Evolutionary conservation across 441 rosid species (phyloP), one percentile per base, ranked within the genome.

Genomic region (Erodium moschatum): DNA sequence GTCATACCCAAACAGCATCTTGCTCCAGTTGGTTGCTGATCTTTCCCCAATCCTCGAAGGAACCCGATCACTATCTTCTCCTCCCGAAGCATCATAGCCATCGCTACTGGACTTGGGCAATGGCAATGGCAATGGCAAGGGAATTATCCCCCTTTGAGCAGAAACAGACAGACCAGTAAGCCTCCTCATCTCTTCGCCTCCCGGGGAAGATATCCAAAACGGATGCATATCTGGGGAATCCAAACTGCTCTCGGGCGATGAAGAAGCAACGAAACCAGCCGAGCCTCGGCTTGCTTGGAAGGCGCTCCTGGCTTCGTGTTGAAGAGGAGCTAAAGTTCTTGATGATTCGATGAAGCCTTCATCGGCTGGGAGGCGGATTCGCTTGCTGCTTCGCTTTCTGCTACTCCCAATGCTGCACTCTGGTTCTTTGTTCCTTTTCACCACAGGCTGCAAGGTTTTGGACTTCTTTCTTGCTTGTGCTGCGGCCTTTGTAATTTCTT

Each of bases 51-150:
- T 77, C 81, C 99, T 84, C 7, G 90, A 81, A 76, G 99, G 89
- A 71, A 94, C 91, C 73, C 89, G 84, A 74, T 94, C 99, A 38
- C 99, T 94, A 69, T 94, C 99, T 82, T 94, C 99, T 20, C 99
- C 99, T 9, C 97, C 99, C 6, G 99, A 94, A n/a, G 99, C 94
- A 76, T 94, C 99, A 16, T 94, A 94, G 5, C 99, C 99, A 72
- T 91, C 99, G 66, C 99, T 94, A 54, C 96, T 81, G 19, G 99
- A 91, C 79, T 97, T 89, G 15, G 94, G 87, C 50, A 94, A 71
- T n/a, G 54, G 54, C 18, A 29, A 2, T 29, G 31, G 31, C 31
- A 29, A 29, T 29, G 31, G 31, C 31, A 44, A 11, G 7, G 90
- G 96, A 5, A 40, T 40, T 65, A 94, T 71, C 75, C 86, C 88